Percentiles rank a stretch among this genome's conserved stretches.
phyloP scores from a whole-genome alignment of 352 stramenopile species.

The Phytophthora chlamydospora region DNA sequence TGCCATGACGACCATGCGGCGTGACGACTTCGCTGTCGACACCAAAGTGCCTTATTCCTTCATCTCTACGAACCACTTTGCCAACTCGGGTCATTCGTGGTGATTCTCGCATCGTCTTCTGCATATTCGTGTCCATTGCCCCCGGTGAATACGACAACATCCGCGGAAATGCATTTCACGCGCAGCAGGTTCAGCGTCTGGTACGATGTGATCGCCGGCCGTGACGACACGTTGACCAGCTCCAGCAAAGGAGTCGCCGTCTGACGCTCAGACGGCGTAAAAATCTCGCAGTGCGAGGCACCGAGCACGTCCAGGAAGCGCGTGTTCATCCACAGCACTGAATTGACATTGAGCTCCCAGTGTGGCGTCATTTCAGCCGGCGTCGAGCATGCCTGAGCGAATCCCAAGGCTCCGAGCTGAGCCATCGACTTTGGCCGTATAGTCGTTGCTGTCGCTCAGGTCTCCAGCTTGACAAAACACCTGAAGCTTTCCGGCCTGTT shows the following conservation, averaged over 20 bases:
- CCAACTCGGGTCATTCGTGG: constrained; percentile 38
- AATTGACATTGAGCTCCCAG: constrained; percentile 85
- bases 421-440: constrained; percentile 54
- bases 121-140: constrained; percentile 87
- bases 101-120: constrained; percentile 58
- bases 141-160: constrained; percentile 87
- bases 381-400: constrained; percentile 52
- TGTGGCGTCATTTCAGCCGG: constrained; percentile 47
- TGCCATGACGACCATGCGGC: constrained; percentile 56
- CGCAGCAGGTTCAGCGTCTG: no score
- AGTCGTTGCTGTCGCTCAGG: constrained; percentile 46
- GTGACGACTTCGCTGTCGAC: constrained; percentile 51
- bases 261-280: background rate
- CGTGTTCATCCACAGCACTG: constrained; percentile 79
- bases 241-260: constrained; percentile 31
- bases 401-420: constrained; percentile 56
- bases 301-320: constrained; percentile 65
- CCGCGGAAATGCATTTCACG: no score
- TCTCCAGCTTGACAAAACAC: constrained; percentile 48
- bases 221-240: constrained; percentile 85
- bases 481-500: constrained; percentile 23
- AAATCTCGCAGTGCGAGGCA: constrained; percentile 40
- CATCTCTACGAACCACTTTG: constrained; percentile 53
- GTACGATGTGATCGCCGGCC: constrained; percentile 76
- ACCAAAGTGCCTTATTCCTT: constrained; percentile 64